These are phyloP conservation scores for Trichophaea hybrida DNA, from an alignment of 2,329 filamentous ascomycete genomes.

Conservation along the genomic window DNA sequence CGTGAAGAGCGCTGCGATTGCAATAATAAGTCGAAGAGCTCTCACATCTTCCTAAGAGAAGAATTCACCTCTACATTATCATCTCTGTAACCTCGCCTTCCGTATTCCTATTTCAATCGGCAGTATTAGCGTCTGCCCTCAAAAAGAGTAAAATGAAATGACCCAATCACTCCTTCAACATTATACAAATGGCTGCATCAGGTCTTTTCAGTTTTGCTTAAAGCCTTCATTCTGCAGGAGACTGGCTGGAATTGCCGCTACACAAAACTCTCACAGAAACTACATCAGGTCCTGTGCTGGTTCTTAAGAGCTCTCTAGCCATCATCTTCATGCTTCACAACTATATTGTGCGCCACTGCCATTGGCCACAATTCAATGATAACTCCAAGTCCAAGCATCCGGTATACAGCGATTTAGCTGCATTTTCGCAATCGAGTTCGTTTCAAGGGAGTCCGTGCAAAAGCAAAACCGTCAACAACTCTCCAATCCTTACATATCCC, in stretches of 20 bases:
- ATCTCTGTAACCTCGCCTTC: background rate
- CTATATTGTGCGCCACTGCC: conserved; percentile 21
- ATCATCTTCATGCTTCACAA: background rate
- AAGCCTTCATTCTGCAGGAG: conserved; percentile 1
- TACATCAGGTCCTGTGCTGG: background rate
- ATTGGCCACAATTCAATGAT: conserved; percentile 19
- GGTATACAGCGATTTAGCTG: background rate
- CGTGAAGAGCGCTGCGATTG: background rate
- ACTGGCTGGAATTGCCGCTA: background rate
- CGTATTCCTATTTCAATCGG: background rate
- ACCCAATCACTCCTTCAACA: background rate
- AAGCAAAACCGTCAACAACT: background rate
- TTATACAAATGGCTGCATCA: conserved; percentile 15
- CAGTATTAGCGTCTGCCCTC: background rate
- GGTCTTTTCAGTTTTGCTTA: conserved; percentile 22
- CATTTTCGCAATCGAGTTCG: background rate
- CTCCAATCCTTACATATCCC: background rate
- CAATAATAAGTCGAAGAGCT: background rate
- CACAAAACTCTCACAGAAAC: background rate
- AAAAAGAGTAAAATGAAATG: background rate
- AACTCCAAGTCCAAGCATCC: background rate
- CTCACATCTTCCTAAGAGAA: background rate
- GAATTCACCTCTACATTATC: background rate
- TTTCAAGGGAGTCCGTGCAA: background rate
- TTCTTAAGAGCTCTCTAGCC: background rate